A percentile compares a stretch with the other conserved stretches of the same genome.
Evolutionary conservation across 1,139 yeast species (phyloP).

Genomic region (Yamadazyma friedrichii): DNA sequence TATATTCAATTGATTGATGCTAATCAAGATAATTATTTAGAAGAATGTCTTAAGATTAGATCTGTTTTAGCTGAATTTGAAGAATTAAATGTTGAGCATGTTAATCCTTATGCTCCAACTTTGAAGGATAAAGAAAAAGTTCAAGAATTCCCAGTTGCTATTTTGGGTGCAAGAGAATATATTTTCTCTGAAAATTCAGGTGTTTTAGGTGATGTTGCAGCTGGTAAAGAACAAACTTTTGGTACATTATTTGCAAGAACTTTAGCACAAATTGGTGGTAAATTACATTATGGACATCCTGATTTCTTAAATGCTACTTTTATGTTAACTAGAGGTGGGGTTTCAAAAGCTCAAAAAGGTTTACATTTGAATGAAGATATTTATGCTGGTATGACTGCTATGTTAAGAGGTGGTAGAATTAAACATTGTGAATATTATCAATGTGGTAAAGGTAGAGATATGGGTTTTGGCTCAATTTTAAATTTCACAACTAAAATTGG

Average conservation of each 20-base stretch:
- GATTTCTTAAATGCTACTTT: constrained; percentile 93
- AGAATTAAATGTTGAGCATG: constrained; percentile 85
- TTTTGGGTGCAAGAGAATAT: constrained; percentile 98
- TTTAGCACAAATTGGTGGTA: constrained; percentile 97
- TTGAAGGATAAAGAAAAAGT: constrained; percentile 42
- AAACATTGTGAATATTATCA: constrained; percentile 99
- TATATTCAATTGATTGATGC: constrained; percentile 97
- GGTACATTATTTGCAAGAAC: constrained; percentile 99
- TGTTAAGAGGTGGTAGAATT: constrained; percentile 97
- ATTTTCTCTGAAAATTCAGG: constrained; percentile 99
- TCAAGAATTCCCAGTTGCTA: constrained; percentile 78
- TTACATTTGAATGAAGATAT: constrained; percentile 98
- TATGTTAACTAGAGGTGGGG: constrained; percentile 99
- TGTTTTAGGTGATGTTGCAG: constrained; percentile 99
- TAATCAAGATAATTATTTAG: constrained; percentile 96
- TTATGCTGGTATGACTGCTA: constrained; percentile 98
- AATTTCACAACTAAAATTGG: constrained; percentile 99
- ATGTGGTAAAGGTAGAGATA: constrained; percentile 99
- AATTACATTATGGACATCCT: constrained; percentile 98
- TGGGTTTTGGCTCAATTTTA: constrained; percentile 97
- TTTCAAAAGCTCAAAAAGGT: constrained; percentile 98
- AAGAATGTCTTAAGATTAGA: constrained; percentile 97
- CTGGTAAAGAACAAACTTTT: constrained; percentile 99
- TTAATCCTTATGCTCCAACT: constrained; percentile 73
- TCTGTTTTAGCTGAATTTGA: constrained; percentile 97